These are phyloP conservation scores for Acer negundo DNA, from an alignment of 345 rosid genomes.

Conservation along the genomic window DNA sequence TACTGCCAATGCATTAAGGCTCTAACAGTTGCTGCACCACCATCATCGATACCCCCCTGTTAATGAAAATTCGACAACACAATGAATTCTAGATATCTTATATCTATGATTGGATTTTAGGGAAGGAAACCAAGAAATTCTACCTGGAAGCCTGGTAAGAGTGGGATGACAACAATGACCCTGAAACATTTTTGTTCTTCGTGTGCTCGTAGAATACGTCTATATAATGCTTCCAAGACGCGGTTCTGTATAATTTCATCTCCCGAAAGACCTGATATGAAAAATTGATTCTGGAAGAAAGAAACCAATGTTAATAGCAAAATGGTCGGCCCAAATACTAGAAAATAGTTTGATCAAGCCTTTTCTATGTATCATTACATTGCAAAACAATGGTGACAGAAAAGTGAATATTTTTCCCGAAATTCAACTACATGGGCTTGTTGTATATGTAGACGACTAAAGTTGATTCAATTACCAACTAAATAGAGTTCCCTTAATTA, in stretches of 20 bases:
- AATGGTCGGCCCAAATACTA: conserved; percentile 2
- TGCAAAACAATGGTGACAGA: no score
- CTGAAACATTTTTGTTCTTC: conserved; percentile 68
- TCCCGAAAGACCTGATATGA: conserved; percentile 64
- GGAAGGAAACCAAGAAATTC: background rate
- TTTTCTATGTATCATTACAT: no score
- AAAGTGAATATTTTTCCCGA: no score
- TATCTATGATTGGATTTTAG: background rate
- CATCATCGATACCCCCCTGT: conserved; percentile 90
- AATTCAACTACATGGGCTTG: no score
- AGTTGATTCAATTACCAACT: background rate
- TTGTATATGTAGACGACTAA: background rate
- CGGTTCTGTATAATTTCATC: conserved; percentile 79
- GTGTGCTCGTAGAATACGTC: conserved; percentile 70
- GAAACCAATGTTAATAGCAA: conserved; percentile 9
- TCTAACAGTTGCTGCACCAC: conserved; percentile 93
- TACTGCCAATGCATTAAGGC: conserved; percentile 97
- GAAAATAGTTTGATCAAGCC: background rate
- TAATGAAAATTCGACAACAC: conserved; percentile 12
- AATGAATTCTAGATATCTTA: background rate
- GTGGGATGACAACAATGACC: conserved; percentile 77
- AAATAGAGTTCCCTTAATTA: conserved; percentile 26
- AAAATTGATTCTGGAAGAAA: conserved; percentile 65
- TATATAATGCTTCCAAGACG: conserved; percentile 67
- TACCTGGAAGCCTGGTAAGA: conserved; percentile 96